phyloP scores from a whole-genome alignment of 768 basidiomycete genomes.

The Chiua virens region DNA sequence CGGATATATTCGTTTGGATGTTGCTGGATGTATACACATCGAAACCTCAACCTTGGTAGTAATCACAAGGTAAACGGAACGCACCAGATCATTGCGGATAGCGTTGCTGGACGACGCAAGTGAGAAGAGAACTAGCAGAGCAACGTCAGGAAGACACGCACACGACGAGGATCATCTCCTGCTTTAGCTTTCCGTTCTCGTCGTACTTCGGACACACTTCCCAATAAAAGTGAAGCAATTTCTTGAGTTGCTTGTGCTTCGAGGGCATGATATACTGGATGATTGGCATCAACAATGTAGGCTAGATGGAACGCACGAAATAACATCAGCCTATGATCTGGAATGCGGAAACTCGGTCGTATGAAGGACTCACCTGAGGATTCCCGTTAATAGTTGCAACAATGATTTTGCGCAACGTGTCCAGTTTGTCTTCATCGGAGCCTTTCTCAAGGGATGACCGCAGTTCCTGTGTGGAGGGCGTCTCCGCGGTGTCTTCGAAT shows the following conservation, averaged over 20 bases:
- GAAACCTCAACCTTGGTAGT: not conserved
- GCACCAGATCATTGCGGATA: constrained; percentile 93
- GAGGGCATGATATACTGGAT: constrained; percentile 98
- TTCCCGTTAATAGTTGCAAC: constrained; percentile 94
- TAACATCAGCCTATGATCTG: not conserved
- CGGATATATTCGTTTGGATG: constrained; percentile 99
- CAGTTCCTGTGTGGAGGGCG: constrained; percentile 80
- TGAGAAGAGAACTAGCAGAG: constrained; percentile 8
- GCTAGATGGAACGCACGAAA: constrained; percentile 43
- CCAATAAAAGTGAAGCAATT: constrained; percentile 94
- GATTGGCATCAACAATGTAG: constrained; percentile 93
- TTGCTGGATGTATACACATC: constrained; percentile 57
- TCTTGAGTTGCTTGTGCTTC: constrained; percentile 95
- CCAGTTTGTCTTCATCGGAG: constrained; percentile 93
- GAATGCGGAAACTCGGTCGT: not conserved
- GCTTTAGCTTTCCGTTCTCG: constrained; percentile 95
- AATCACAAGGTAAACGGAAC: constrained; percentile 29
- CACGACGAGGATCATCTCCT: constrained; percentile 99
- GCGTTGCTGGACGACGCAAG: constrained; percentile 65
- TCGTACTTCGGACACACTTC: constrained; percentile 98
- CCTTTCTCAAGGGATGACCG: constrained; percentile 88
- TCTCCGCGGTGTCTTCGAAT: constrained; percentile 69
- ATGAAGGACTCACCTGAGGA: constrained; percentile 65
- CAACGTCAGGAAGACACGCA: constrained; percentile 42
- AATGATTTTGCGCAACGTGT: constrained; percentile 93